Conservation (phyloP, 2,329 filamentous ascomycete genomes). For the Aspergillus ibericus region DNA sequence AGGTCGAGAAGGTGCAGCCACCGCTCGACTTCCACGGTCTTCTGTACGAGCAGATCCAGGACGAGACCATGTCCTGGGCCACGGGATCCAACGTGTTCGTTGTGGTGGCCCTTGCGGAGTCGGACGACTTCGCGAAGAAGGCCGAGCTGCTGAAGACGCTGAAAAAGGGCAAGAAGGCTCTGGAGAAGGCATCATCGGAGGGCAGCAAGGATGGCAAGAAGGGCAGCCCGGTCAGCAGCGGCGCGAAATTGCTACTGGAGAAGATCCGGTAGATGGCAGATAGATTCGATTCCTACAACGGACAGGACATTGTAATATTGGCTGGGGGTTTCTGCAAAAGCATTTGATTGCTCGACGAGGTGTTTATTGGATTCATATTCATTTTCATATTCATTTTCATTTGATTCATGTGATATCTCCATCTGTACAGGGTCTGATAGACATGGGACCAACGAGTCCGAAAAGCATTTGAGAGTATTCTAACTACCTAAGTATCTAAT, state of each 20-base stretch:
- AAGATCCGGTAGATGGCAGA: conserved; percentile 32
- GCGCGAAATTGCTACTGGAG: conserved; percentile 42
- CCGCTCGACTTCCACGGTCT: conserved; percentile 76
- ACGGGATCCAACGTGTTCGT: conserved; percentile 84
- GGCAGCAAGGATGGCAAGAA: conserved; percentile 51
- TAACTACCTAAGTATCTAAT: not conserved
- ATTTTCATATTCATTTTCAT: not conserved
- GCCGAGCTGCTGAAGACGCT: conserved; percentile 68
- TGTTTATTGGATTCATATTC: not conserved
- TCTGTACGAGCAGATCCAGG: conserved; percentile 79
- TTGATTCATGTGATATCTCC: conserved; percentile 5
- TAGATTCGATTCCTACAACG: not conserved
- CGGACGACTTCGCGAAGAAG: conserved; percentile 66
- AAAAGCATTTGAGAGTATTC: conserved; percentile 11
- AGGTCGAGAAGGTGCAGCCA: conserved; percentile 69
- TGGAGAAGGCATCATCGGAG: conserved; percentile 60
- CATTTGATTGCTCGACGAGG: not conserved
- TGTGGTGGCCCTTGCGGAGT: conserved; percentile 76
- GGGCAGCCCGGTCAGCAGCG: conserved; percentile 46
- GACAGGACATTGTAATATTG: conserved; percentile 1
- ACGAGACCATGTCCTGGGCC: conserved; percentile 77
- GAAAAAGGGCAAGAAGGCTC: conserved; percentile 68
- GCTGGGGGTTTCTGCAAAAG: conserved; percentile 3
- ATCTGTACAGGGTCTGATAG: conserved; percentile 14
- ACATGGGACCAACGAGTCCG: conserved; percentile 7